Evolutionary conservation across 768 basidiomycete genomes (phyloP), one percentile per base, ranked within the genome.

Genomic region (Tephrocybe sp.): DNA sequence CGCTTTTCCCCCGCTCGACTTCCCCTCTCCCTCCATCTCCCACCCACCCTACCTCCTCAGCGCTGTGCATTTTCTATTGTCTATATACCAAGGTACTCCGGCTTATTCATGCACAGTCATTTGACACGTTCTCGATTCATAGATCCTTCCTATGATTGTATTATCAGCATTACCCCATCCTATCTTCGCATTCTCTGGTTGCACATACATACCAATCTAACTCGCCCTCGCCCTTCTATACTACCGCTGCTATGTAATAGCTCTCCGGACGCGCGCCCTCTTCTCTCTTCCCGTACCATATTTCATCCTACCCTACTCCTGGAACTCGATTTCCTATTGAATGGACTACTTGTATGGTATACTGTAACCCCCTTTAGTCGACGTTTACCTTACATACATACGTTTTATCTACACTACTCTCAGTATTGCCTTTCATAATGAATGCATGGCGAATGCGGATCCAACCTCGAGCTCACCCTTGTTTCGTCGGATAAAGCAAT

Each of bases 121-220:
- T 39, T 39, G 26, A 20, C 45, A 30, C 23, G 23, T 32, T 44
- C 11, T 13, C 45, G 32, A 20, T 31, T 50, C 44, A 57, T 57
- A 49, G 43, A 60, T 49, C 48, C 56, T n/a, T 30, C 34, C 53
- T 57, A 47, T 53, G 55, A 32, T 56, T 56, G 55, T 56, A 49
- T 56, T 33, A 48, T 26, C 45, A 55, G 45, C 45, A 46, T 36
- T 16, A 5, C 30, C 43, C 32, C 54, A 39, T 44, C 17, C 39
- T 39, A 14, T 36, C 13, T 43, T 4, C 33, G 19, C 41, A 14
- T 22, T 33, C 22, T 32, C 43, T 33, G 14, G 20, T 11, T 23
- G 20, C 51, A 12, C 55, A 47, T 45, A 48, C n/a, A n/a, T 22
- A 39, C 22, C 44, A 34, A 16, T 23, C 53, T 26, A 7, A 26